Conservation (phyloP, 2,329 filamentous ascomycete species). For the Microthyrium microscopicum region DNA sequence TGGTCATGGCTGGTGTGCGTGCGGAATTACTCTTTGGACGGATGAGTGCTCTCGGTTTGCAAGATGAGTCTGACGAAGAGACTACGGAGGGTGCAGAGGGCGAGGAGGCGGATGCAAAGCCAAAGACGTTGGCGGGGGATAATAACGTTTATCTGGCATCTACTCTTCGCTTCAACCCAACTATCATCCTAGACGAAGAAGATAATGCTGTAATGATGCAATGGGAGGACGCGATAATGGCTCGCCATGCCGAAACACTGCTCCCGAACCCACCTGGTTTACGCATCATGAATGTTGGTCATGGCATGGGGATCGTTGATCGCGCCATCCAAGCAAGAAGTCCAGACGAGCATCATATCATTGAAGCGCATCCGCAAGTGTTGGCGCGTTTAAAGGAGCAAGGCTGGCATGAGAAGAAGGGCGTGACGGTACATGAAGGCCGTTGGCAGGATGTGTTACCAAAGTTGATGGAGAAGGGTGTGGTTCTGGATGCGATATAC, state of each 20-base stretch:
- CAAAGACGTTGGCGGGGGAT: conserved; percentile 14
- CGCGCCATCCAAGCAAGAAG: conserved; percentile 27
- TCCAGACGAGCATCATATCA: conserved; percentile 30
- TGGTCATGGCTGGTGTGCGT: conserved; percentile 78
- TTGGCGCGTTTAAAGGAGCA: conserved; percentile 27
- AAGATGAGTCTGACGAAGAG: conserved; percentile 30
- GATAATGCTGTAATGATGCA: conserved; percentile 38
- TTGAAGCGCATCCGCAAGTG: conserved; percentile 34
- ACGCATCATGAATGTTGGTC: conserved; percentile 32
- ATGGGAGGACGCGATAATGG: conserved; percentile 35
- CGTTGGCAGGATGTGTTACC: conserved; percentile 33
- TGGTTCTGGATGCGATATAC: conserved; percentile 46
- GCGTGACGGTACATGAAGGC: conserved; percentile 31
- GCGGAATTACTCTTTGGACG: conserved; percentile 76
- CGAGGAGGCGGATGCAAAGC: conserved; percentile 11
- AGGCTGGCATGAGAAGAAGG: conserved; percentile 31
- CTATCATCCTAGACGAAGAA: conserved; percentile 29
- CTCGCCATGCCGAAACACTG: conserved; percentile 26
- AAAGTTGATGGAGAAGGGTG: conserved; percentile 18
- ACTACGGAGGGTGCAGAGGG: conserved; percentile 18
- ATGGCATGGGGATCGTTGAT: conserved; percentile 36
- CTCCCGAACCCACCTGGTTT: conserved; percentile 21
- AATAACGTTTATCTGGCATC: conserved; percentile 32
- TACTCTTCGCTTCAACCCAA: conserved; percentile 29
- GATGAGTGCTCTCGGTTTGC: conserved; percentile 48